These are phyloP conservation scores for Candolleomyces efflorescens DNA, from an alignment of 768 basidiomycete species.

Conservation along the genomic window DNA sequence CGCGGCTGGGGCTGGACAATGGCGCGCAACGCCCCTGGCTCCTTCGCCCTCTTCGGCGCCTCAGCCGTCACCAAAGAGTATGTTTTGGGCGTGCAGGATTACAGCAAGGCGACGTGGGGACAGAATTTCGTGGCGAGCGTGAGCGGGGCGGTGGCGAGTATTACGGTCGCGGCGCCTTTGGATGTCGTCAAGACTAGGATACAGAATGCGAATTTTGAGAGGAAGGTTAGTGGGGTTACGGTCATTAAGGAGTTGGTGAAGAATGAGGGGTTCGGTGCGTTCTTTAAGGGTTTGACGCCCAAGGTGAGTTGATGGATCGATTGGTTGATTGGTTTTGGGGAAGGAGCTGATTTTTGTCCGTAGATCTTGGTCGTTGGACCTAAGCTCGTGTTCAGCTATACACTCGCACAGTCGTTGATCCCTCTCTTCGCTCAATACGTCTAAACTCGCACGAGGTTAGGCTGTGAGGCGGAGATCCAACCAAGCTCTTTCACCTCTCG, in stretches of 20 bases:
- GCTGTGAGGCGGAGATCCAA: no score
- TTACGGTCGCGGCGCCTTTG: conserved; percentile 93
- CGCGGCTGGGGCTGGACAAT: conserved; percentile 99
- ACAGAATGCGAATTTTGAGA: conserved; percentile 96
- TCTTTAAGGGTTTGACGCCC: conserved; percentile 97
- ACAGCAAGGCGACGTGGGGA: conserved; percentile 90
- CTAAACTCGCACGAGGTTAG: conserved; percentile 21
- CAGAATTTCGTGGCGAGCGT: conserved; percentile 98
- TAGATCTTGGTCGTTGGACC: conserved; percentile 95
- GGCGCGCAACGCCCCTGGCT: conserved; percentile 94
- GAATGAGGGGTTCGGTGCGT: conserved; percentile 77
- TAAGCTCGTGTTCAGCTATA: conserved; percentile 98
- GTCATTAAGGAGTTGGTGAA: conserved; percentile 83
- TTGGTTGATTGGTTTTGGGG: not conserved
- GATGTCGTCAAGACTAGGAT: conserved; percentile 97
- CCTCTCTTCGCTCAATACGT: conserved; percentile 88
- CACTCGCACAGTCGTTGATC: conserved; percentile 93
- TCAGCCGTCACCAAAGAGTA: conserved; percentile 95
- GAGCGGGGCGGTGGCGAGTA: conserved; percentile 90
- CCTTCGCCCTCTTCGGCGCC: conserved; percentile 97
- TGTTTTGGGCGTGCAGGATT: conserved; percentile 82
- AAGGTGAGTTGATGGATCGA: conserved; percentile 44
- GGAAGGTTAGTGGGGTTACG: conserved; percentile 71
- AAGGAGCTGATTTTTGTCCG: not conserved
- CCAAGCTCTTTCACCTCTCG: no score